Base-by-base conservation (phyloP, 1,139 yeast species). In the Petasospora fabianii region DNA sequence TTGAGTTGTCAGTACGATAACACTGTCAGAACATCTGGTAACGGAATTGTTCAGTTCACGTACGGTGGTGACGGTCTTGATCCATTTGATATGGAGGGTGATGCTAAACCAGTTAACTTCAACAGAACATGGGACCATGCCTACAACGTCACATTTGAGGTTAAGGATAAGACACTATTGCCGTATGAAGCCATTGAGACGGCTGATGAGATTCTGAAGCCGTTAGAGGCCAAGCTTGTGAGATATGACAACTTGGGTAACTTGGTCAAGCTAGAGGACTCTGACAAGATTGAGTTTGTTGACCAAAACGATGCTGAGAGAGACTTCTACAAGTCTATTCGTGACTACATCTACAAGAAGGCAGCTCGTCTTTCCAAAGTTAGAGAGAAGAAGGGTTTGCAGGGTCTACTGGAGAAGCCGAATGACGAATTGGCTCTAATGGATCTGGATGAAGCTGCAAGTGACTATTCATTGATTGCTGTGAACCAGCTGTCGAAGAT, bases 1-100 rank as follows among this genome's bases (percentile, higher is more conserved):
- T 73, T 94, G 59, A 86, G 96, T 32, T 77, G 95, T 43, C 92
- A 84, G 58, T 94, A 94, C 62, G 98, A 94, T 61, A 80, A 81
- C 53, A 92, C 98, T 0, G 97, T 94, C 32, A 75, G 99, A 58
- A 94, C 95, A 43, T 90, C 97, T 1, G 77, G 95, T 41, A 88
- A 88, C 58, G 96, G 97, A 62, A 87, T 94, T 60, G 98, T 94
- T 21, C 99, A 94, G 63, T 94, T 94, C 64, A 86, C 90, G 15
- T 94, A 94, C 60, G 99, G 99, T 65, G 98, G 97, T 50, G 99
- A 94, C 65, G 97, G 98, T 33, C 74, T 94, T 46, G 99, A 94
- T 70, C 99, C 99, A 3, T 75, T 86, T 58, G 97, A 92, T 65
- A 92, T 94, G 97, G 99, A 94, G 66, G 98, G 98, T 53, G 97